phyloP scores from a whole-genome alignment of 768 basidiomycete genomes.

The Lentinula edodes region DNA sequence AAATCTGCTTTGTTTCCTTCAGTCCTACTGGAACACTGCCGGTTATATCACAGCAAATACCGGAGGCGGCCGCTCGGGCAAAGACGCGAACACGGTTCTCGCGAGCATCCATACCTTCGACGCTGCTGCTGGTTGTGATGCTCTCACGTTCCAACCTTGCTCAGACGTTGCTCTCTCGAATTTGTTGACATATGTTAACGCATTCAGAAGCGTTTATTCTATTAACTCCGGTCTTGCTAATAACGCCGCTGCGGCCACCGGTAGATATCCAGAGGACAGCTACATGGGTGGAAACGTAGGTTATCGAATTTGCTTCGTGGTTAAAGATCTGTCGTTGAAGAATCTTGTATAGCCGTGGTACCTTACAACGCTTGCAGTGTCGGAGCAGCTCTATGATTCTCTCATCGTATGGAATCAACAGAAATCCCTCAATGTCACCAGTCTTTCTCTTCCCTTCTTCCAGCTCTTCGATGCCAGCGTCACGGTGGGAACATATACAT shows the following conservation, averaged over 20 bases:
- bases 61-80: constrained; percentile 66
- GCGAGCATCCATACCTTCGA: constrained; percentile 63
- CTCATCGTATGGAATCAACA: constrained; percentile 57
- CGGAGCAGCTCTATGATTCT: constrained; percentile 73
- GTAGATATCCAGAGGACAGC: constrained; percentile 53
- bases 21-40: constrained; percentile 68
- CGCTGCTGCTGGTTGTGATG: constrained; percentile 34
- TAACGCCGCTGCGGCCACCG: constrained; percentile 46
- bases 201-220: constrained; percentile 59
- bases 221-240: constrained; percentile 56
- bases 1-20: constrained; percentile 69
- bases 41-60: constrained; percentile 70
- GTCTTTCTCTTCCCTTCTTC: constrained; percentile 67
- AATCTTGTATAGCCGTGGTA: constrained; percentile 59
- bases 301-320: not conserved
- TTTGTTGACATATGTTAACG: constrained; percentile 55
- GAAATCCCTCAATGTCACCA: constrained; percentile 47
- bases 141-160: constrained; percentile 39
- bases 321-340: not conserved
- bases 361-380: constrained; percentile 60
- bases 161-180: constrained; percentile 70
- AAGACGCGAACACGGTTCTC: constrained; percentile 68
- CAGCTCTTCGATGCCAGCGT: constrained; percentile 40
- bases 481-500: constrained; percentile 17
- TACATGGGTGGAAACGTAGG: constrained; percentile 50